Base-by-base conservation (phyloP, 164 flowering plant genomes). In the Houttuynia cordata region DNA sequence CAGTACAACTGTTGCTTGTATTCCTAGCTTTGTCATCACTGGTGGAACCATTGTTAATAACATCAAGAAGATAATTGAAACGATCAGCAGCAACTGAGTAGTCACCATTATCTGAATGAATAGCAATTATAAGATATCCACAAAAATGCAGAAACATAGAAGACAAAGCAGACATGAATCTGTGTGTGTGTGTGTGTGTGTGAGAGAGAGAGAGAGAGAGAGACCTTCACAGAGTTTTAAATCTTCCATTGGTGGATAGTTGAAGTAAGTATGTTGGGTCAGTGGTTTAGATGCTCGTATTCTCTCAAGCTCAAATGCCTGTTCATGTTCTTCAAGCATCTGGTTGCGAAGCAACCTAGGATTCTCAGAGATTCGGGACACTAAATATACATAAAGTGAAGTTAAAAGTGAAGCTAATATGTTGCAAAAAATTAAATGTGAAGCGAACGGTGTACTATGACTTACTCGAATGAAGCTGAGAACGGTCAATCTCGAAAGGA, bases 381-480 rank as follows among this genome's bases (percentile, higher is more conserved):
- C 88, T 83, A 59, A 55, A 8, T 17, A 45, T 12, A 12, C 2
- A 45, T 12, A 17, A 45, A 17, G 12, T 8, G 13, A 3, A 12
- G 17, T 45, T 45, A 45, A 10, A 3, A 12, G 17, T 45, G 14
- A 45, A 45, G 4, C 17, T 45, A 45, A 12, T 45, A 12, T 45
- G 17, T 45, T 45, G 14, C 14, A 12, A 17, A 7, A 45, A 45
- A 45, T 45, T 17, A 45, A 45, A 45, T 45, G 49, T 17, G 3
- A 45, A 45, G 49, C 2, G 14, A 45, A 12, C 2, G 17, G 49
- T 45, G 17, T 17, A 45, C 49, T 14, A 45, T 45, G 24, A 70
- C 88, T 82, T 62, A 85, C 96, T 59, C 23, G 84, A 62, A 37
- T 80, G 80, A 69, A 79, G 52, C 58, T 81, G 85, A 17, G 77